Conservation (phyloP, 768 basidiomycete genomes). For the Naganishia onofrii region DNA sequence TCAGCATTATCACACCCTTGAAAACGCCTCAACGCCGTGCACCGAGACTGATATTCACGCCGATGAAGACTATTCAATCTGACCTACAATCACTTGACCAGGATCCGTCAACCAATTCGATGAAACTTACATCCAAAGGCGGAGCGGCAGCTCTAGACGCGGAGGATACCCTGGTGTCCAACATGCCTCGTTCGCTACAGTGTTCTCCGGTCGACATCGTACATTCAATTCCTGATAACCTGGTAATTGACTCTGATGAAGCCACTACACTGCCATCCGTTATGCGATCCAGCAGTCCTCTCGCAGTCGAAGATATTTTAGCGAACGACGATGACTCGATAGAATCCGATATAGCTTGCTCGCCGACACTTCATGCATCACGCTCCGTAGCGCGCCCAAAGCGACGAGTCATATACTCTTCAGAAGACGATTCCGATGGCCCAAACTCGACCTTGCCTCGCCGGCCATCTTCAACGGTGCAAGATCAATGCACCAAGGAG, state of each 20-base stretch:
- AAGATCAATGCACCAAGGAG: neutral
- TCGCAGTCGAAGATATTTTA: neutral
- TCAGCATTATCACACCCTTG: neutral
- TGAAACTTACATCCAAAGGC: neutral
- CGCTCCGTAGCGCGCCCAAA: neutral
- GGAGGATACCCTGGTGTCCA: too few relatives aligned
- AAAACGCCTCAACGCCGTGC: constrained; percentile 7
- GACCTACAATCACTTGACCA: too few relatives aligned
- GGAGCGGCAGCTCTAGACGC: neutral
- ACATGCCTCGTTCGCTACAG: neutral
- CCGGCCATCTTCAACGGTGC: too few relatives aligned
- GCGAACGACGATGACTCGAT: neutral
- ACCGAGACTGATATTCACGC: constrained; percentile 10
- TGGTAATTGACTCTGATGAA: neutral
- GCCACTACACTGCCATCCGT: neutral
- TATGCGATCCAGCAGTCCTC: neutral
- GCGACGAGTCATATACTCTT: constrained; percentile 13
- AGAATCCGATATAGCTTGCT: neutral
- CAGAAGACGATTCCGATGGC: neutral
- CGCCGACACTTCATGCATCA: neutral
- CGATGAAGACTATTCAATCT: neutral
- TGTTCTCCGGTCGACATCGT: neutral
- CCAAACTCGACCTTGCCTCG: neutral
- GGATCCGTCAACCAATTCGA: neutral
- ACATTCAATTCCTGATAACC: too few relatives aligned